Evolutionary conservation across 2,329 filamentous ascomycete species (phyloP).

Genomic region (Xylogone sp.): DNA sequence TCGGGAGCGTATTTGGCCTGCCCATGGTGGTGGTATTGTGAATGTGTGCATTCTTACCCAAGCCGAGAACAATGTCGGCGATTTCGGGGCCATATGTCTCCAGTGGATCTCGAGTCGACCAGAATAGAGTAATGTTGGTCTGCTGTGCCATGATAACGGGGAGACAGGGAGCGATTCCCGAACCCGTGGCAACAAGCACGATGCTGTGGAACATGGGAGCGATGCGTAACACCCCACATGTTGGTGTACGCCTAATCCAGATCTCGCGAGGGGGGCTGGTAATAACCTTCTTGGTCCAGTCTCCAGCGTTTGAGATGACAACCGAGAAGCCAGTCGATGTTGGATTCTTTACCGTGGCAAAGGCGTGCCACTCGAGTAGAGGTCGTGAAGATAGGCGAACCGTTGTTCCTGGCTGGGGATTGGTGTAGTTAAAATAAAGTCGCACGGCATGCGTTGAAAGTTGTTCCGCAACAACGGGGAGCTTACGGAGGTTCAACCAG

Average conservation of each 20-base stretch:
- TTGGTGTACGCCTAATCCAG: conserved; percentile 64
- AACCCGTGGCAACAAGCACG: conserved; percentile 65
- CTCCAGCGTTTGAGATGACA: conserved; percentile 66
- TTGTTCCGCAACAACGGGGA: conserved; percentile 59
- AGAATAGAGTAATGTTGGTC: conserved; percentile 44
- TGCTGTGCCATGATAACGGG: conserved; percentile 53
- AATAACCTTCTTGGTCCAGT: conserved; percentile 66
- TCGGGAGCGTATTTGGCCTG: conserved; percentile 27
- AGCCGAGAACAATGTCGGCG: conserved; percentile 19
- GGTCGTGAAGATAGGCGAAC: conserved; percentile 58
- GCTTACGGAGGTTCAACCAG: conserved; percentile 67
- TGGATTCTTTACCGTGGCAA: conserved; percentile 65
- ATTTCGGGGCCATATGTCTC: conserved; percentile 30
- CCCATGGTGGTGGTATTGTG: conserved; percentile 27
- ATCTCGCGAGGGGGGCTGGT: conserved; percentile 53
- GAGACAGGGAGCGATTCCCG: conserved; percentile 65
- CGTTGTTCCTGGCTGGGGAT: conserved; percentile 51
- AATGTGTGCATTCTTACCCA: conserved; percentile 30
- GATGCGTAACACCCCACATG: conserved; percentile 63
- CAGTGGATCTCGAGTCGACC: conserved; percentile 30
- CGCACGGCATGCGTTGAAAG: conserved; percentile 70
- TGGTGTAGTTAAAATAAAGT: conserved; percentile 62
- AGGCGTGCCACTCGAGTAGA: conserved; percentile 67
- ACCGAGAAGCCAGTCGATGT: conserved; percentile 48
- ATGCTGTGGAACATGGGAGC: conserved; percentile 61